Base-by-base conservation (phyloP, 768 basidiomycete genomes). In the Macrolepiota albuminosa region DNA sequence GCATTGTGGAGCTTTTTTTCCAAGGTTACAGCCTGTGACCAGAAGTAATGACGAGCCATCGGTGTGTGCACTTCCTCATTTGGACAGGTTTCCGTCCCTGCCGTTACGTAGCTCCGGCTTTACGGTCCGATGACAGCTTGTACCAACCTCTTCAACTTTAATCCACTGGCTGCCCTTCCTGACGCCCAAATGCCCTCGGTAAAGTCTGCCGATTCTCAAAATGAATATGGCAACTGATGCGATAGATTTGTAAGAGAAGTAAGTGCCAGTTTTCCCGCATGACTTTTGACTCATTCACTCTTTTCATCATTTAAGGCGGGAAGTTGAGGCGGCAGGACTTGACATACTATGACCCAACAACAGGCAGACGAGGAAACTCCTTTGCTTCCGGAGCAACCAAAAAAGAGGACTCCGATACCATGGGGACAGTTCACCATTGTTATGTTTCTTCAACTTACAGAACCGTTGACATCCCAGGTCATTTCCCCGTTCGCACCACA, bases 401-500 rank as follows among this genome's bases (percentile, higher is more conserved):
- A 72, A 45, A 75, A 73, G 58, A 69, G 83, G 58, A 67, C 86
- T 3, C 86, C 87, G 26, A 67, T 92, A 29, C 90, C 90, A 16
- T 84, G 80, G 83, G 78, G 78, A 61, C 90, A 91, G 75, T 79
- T 91, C 61, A 76, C 77, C 48, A 82, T 93, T 61, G 77, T 91
- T 4, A 69, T 93, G 56, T 78, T 90, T 64, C 78, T 92, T 24
- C 89, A 91, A 70, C 82, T 91, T 45, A 78, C 88, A 39, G 91
- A 93, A 68, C 90, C 90, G 1, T 74, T 93, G 64, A 89, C 89
- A 1, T 82, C 82, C 6, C 82, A 89, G 61, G 86, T 92, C 57
- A 90, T 92, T 61, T 83, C 83, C 49, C 91, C 90, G 0, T 91
- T 91, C 67, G 81, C 85, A 21, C 88, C 87, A 3, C 83, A 91